phyloP scores from a whole-genome alignment of 23 red algal genomes.

The Gracilaria domingensis region DNA sequence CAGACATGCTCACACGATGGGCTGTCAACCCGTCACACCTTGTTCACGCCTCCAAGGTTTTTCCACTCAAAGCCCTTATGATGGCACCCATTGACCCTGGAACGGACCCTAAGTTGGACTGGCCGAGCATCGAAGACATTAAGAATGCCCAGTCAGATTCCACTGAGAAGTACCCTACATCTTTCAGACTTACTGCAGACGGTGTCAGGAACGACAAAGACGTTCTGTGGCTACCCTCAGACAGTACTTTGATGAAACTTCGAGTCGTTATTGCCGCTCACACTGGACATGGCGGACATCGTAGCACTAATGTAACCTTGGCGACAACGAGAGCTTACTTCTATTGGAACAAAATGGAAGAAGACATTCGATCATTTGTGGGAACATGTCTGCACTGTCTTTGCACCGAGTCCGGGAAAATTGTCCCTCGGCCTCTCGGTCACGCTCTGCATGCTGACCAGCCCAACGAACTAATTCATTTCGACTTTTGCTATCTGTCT shows the following conservation, averaged over 20 bases:
- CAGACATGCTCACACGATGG: no score
- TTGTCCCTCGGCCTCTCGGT: constrained; percentile 15
- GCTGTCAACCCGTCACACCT: no score
- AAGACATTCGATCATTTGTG: constrained; percentile 31
- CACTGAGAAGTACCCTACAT: background rate
- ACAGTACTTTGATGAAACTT: background rate
- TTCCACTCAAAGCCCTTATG: no score
- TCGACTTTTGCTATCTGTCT: constrained; percentile 30
- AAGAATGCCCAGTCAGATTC: background rate
- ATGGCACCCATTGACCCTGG: no score
- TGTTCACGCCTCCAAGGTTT: no score
- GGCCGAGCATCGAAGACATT: background rate
- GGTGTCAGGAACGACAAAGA: background rate
- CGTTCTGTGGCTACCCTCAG: constrained; percentile 6
- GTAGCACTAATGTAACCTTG: background rate
- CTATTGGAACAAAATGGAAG: constrained; percentile 18
- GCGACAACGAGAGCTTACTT: constrained; percentile 9
- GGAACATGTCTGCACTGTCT: constrained; percentile 42
- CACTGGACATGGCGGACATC: constrained; percentile 32
- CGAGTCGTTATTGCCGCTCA: constrained; percentile 28
- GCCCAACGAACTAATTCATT: constrained; percentile 32
- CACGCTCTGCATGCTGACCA: background rate
- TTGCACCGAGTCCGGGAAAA: background rate
- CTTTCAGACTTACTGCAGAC: background rate
- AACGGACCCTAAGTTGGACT: background rate